phyloP scores from a whole-genome alignment of 2,329 filamentous ascomycete genomes.

The Nemania serpens region DNA sequence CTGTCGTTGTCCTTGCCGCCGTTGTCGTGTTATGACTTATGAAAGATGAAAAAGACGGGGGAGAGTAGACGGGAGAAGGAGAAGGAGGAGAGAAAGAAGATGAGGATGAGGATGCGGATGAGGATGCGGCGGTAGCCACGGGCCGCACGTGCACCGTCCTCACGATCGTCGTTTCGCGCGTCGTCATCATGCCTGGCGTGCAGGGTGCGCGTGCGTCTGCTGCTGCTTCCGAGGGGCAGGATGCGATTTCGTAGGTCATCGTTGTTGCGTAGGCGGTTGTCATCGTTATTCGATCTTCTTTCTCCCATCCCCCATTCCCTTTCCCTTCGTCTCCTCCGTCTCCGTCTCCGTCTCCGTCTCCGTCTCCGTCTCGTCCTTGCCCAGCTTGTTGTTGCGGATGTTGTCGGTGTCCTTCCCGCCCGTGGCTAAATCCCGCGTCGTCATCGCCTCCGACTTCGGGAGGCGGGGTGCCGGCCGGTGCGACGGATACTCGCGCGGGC shows the following conservation, averaged over 20 bases:
- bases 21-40: background rate
- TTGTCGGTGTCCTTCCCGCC: too few species aligned
- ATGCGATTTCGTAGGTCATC: constrained; percentile 23
- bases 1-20: background rate
- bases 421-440: background rate
- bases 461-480: too few species aligned
- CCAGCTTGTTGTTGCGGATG: too few species aligned
- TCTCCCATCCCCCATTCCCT: background rate
- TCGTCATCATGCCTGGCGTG: constrained; percentile 29
- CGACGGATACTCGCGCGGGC: too few species aligned
- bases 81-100: background rate
- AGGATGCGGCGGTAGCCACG: background rate
- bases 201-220: constrained; percentile 30
- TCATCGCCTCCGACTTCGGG: too few species aligned
- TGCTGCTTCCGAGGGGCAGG: constrained; percentile 19
- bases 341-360: background rate
- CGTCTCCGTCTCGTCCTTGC: too few species aligned
- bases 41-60: background rate
- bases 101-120: background rate
- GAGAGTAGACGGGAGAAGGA: too few species aligned
- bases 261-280: constrained; percentile 30
- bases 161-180: constrained; percentile 27
- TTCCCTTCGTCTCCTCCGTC: background rate
- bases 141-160: constrained; percentile 26
- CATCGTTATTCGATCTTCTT: background rate